Evolutionary conservation across 495 filamentous ascomycete species (phyloP), one percentile per base, ranked within the genome.

Genomic region (Cryomyces antarcticus): DNA sequence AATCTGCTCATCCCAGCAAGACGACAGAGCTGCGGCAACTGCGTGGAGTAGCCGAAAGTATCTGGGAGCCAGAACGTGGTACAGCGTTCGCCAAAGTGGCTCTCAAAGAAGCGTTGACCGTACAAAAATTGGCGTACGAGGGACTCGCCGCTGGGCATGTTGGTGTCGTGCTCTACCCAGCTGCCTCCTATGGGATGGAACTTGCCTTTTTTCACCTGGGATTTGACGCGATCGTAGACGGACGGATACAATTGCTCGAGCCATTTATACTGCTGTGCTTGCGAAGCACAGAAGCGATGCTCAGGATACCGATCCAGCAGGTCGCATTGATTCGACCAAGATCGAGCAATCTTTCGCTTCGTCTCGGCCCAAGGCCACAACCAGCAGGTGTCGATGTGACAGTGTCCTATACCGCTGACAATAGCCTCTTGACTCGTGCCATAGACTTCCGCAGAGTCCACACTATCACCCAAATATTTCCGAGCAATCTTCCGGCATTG

Each of bases 331-430:
- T 82, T 93, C 2, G 85, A 82, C 88, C 89, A 97, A 1, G 88
- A 95, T 17, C 89, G 75, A 27, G 83, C 89, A 5, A 95, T 78
- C 65, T 97, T 97, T 46, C 89, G 79, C 58, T 93, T 95, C 0
- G 89, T 97, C 67, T 97, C 89, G n/a, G 84, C 89, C 70, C 80
- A 96, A 3, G 89, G 89, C 89, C 89, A 97, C 7, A 97, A 65
- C 89, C 89, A 97, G 60, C 87, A 94, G 28, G 82, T 87, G 62
- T 92, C 89, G 49, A 97, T 97, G 56, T 97, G 89, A 51, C 89
- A 97, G 62, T 97, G 80, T 4, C 89, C 89, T 46, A 93, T 87
- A 13, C 73, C 89, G 52, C 75, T 86, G 13, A 95, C 84, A 39
- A 89, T 66, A 0, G 82, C 72, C 30, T 79, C 61, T 5, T 73